A percentile compares a stretch with the other conserved stretches of the same genome.
phyloP scores from a whole-genome alignment of 73 alveolate genomes.

The Uronychia binucleata region DNA sequence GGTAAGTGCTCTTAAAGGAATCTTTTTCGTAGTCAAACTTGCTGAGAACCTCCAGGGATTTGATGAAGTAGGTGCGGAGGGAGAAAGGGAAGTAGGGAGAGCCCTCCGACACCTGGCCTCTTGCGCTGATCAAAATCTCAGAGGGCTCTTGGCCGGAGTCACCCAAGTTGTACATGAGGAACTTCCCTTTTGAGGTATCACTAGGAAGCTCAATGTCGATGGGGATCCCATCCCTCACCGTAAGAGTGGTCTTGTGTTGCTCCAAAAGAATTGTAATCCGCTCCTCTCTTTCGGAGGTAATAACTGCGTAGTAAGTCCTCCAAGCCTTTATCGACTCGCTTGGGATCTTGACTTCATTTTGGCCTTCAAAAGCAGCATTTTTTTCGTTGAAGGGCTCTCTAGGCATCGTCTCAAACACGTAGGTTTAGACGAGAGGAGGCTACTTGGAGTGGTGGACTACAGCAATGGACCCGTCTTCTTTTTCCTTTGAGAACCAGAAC shows the following conservation, averaged over 20 bases:
- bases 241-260: neutral
- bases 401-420: neutral
- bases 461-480: neutral
- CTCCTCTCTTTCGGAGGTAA: neutral
- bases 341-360: neutral
- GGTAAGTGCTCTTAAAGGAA: neutral
- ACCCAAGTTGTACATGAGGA: neutral
- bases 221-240: neutral
- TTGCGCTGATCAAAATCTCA: neutral
- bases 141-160: neutral
- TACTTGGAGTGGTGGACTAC: neutral
- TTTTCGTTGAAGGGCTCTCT: neutral
- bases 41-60: neutral
- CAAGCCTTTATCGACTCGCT: neutral
- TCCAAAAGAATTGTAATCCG: neutral
- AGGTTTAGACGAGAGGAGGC: neutral
- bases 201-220: neutral
- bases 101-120: neutral
- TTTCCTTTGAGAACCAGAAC: neutral
- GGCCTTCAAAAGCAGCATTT: neutral
- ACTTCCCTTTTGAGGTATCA: neutral
- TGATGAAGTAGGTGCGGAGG: neutral
- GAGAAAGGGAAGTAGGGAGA: neutral
- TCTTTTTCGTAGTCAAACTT: neutral
- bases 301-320: neutral